These are phyloP conservation scores for Fusarium compactum DNA, from an alignment of 2,329 filamentous ascomycete genomes.

Conservation along the genomic window DNA sequence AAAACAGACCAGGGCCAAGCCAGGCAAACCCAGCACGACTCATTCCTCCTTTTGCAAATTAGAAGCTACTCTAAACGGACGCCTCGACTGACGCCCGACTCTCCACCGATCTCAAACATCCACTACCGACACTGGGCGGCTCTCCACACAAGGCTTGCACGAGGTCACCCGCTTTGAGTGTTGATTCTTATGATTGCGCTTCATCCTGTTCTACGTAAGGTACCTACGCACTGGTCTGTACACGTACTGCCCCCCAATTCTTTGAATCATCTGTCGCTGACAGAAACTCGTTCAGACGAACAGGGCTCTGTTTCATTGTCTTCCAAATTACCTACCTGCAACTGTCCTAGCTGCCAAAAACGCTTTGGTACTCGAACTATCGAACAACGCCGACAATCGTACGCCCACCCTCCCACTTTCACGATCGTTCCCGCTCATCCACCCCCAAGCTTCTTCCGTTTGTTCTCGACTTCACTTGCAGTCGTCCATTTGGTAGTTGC, in stretches of 20 bases:
- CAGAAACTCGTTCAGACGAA: conserved; percentile 11
- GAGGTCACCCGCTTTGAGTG: conserved; percentile 20
- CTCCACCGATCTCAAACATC: conserved; percentile 39
- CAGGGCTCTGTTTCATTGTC: conserved; percentile 9
- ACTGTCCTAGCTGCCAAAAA: conserved; percentile 18
- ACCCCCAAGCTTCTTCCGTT: conserved; percentile 24
- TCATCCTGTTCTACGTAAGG: conserved; percentile 3
- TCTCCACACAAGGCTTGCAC: conserved; percentile 24
- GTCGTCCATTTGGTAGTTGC: conserved; percentile 23
- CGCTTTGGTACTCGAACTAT: conserved; percentile 23
- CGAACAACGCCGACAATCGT: conserved; percentile 23
- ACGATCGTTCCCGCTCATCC: conserved; percentile 31
- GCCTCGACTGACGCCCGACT: conserved; percentile 14
- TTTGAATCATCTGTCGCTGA: conserved; percentile 17
- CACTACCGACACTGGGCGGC: conserved; percentile 34
- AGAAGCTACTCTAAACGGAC: conserved; percentile 24
- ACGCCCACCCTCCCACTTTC: conserved; percentile 26
- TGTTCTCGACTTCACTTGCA: conserved; percentile 35
- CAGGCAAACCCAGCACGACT: conserved; percentile 25
- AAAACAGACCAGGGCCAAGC: conserved; percentile 16
- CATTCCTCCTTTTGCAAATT: conserved; percentile 36
- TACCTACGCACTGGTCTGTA: background rate
- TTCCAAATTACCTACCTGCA: conserved; percentile 4
- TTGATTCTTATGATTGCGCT: conserved; percentile 17
- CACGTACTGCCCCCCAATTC: conserved; percentile 4